Conservation (phyloP, 2,329 filamentous ascomycete species). For the Xylaria sp. region DNA sequence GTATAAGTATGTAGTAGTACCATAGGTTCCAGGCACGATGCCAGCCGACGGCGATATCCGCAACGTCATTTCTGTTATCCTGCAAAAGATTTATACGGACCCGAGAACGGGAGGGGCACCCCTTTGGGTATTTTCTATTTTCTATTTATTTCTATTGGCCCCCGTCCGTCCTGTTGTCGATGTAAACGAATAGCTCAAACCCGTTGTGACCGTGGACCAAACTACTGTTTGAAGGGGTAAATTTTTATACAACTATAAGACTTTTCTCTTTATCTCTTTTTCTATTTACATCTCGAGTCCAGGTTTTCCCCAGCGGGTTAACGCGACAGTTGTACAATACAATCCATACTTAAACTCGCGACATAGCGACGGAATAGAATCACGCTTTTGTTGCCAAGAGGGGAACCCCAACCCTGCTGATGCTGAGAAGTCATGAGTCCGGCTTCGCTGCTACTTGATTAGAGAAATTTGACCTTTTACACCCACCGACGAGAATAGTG, state of each 20-base stretch:
- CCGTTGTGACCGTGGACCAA: slow-evolving; percentile 2
- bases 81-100: neutral
- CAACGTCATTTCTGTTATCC: neutral
- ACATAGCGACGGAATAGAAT: slow-evolving; percentile 27
- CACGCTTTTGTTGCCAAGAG: slow-evolving; percentile 1
- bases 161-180: neutral
- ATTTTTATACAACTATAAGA: neutral
- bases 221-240: neutral
- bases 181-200: neutral
- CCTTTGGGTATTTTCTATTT: neutral
- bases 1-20: too few species aligned
- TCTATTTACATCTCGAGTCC: neutral
- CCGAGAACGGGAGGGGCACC: neutral
- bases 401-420: neutral
- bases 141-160: neutral
- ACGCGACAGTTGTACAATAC: slow-evolving; percentile 17
- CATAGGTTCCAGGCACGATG: slow-evolving; percentile 3
- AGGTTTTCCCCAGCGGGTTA: neutral
- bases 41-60: slow-evolving; percentile 13
- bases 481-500: neutral
- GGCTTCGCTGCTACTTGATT: slow-evolving; percentile 9
- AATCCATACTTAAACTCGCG: slow-evolving; percentile 2
- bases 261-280: neutral
- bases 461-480: slow-evolving; percentile 5
- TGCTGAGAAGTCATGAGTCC: neutral